Percentiles rank a stretch among this genome's conserved stretches.
phyloP scores from a whole-genome alignment of 2,329 filamentous ascomycete species.

The Claviceps spartinae region DNA sequence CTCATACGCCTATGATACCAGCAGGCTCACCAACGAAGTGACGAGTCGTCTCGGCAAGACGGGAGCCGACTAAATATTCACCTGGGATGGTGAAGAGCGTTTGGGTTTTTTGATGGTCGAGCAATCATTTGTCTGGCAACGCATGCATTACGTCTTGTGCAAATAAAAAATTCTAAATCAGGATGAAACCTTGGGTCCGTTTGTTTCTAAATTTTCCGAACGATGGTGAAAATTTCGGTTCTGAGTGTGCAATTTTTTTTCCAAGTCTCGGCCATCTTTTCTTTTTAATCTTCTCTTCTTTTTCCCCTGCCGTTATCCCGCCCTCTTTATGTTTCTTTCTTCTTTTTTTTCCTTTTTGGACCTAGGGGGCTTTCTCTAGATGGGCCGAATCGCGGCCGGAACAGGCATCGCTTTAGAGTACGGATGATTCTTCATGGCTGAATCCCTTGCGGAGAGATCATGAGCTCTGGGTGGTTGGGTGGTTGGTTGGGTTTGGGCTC shows the following conservation, averaged over 20 bases:
- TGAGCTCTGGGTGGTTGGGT: too few relatives aligned
- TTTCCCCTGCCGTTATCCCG: neutral
- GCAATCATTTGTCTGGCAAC: neutral
- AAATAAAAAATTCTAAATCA: neutral
- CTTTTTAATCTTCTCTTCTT: neutral
- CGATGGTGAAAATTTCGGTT: neutral
- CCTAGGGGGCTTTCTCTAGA: neutral
- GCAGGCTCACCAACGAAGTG: slow-evolving; percentile 33
- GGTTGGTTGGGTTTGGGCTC: too few relatives aligned
- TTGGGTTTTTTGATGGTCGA: neutral
- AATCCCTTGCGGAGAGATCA: too few relatives aligned
- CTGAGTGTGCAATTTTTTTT: neutral
- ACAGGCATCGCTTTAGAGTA: neutral
- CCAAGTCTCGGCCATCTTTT: neutral
- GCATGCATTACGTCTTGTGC: neutral
- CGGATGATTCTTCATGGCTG: too few relatives aligned
- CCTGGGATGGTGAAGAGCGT: neutral
- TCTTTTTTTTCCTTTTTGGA: neutral
- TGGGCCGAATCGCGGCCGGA: slow-evolving; percentile 6
- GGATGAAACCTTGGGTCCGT: neutral
- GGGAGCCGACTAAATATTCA: slow-evolving; percentile 6
- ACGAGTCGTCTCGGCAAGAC: slow-evolving; percentile 34
- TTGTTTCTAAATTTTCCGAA: neutral
- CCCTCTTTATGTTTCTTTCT: slow-evolving; percentile 4
- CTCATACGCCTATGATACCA: slow-evolving; percentile 41